These are phyloP conservation scores for Ananas comosus DNA, from an alignment of 176 grass and related monocot species.

Conservation along the genomic window DNA sequence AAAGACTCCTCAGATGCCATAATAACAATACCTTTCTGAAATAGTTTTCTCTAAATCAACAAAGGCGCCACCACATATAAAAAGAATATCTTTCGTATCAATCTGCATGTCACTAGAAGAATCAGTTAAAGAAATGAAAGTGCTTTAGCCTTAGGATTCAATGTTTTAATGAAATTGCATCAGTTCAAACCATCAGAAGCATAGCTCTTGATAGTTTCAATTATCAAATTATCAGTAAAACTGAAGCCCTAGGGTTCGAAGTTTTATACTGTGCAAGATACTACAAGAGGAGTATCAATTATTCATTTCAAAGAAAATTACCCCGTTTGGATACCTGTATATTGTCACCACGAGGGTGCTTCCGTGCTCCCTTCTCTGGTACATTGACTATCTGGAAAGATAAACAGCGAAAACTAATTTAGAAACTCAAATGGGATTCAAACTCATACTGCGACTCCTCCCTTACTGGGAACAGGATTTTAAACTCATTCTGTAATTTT, in stretches of 20 bases:
- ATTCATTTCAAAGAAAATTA: not conserved
- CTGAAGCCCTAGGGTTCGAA: not conserved
- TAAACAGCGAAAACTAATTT: constrained; percentile 12
- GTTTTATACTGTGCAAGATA: not conserved
- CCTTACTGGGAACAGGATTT: not conserved
- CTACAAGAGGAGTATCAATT: not conserved
- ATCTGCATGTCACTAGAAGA: constrained; percentile 44
- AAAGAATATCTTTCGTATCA: constrained; percentile 97
- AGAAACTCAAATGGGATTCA: not conserved
- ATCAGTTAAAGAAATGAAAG: constrained; percentile 21
- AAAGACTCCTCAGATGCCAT: constrained; percentile 1
- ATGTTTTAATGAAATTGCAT: too few relatives aligned
- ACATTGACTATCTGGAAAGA: constrained; percentile 81
- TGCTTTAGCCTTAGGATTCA: not conserved
- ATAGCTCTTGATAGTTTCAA: too few relatives aligned
- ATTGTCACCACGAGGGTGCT: constrained; percentile 94
- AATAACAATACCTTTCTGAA: constrained; percentile 63
- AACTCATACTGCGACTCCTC: not conserved
- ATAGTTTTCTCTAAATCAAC: constrained; percentile 94
- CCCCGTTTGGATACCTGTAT: constrained; percentile 51
- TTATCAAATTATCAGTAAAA: not conserved
- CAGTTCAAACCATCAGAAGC: constrained; percentile 7
- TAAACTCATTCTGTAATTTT: too few relatives aligned
- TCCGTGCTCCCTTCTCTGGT: constrained; percentile 87
- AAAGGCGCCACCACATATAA: constrained; percentile 95